These are phyloP conservation scores for Claviceps cyperi DNA, from an alignment of 2,329 filamentous ascomycete species.

Conservation along the genomic window DNA sequence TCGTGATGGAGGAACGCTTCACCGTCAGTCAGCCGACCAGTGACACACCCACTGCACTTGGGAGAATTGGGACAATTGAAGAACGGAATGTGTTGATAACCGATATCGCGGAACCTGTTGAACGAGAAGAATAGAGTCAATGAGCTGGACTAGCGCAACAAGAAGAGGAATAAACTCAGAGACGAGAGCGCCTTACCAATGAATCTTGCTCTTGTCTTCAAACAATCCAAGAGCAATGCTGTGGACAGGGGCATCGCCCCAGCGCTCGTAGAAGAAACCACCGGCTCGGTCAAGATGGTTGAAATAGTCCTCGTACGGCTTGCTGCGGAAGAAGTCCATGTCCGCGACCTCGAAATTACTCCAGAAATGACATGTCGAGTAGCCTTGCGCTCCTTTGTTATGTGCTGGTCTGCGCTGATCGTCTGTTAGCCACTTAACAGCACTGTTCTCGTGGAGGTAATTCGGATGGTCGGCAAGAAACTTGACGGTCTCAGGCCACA, in stretches of 20 bases:
- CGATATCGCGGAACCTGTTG: constrained; percentile 91
- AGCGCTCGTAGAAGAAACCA: constrained; percentile 97
- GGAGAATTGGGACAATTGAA: constrained; percentile 97
- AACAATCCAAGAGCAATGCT: constrained; percentile 86
- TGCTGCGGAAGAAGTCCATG: constrained; percentile 81
- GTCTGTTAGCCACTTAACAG: constrained; percentile 78
- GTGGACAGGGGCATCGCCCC: constrained; percentile 96
- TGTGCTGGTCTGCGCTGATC: constrained; percentile 61
- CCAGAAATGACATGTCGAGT: constrained; percentile 98
- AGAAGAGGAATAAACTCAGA: not conserved
- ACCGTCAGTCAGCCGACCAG: constrained; percentile 79
- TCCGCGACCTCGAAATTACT: constrained; percentile 96
- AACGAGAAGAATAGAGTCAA: constrained; percentile 1
- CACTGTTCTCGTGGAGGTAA: constrained; percentile 70
- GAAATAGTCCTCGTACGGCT: constrained; percentile 90
- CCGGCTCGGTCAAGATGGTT: constrained; percentile 91
- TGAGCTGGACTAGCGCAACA: not conserved
- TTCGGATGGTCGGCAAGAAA: constrained; percentile 77
- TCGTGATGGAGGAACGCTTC: constrained; percentile 75
- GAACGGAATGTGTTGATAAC: constrained; percentile 95
- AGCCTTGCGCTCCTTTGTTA: constrained; percentile 71
- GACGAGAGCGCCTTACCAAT: constrained; percentile 53
- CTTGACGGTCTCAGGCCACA: constrained; percentile 93
- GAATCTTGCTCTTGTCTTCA: constrained; percentile 78
- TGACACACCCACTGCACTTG: constrained; percentile 79